Evolutionary conservation across 192 early-diverging fungal genomes (phyloP), one percentile per base, ranked within the genome.

Genomic region (Coemansia sp.): DNA sequence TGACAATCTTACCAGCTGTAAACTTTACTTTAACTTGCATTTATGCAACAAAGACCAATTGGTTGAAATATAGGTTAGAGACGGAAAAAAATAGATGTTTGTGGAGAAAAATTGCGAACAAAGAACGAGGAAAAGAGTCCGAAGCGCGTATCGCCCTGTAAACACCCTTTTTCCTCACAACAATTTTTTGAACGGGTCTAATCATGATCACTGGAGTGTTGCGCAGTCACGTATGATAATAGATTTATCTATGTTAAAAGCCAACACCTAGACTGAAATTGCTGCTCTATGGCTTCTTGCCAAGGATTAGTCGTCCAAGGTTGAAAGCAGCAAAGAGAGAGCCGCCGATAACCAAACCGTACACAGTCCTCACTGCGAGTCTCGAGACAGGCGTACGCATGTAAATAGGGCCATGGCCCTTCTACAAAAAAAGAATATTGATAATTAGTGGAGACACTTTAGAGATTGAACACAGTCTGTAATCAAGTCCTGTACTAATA

Each of bases 401-500:
- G 55, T 79, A 84, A 59, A 75, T 78, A 29, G 81, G 81, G 15
- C 68, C 73, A 58, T 78, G 76, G 32, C 76, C 76, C 23, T 50
- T 53, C 77, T 84, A 78, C 41, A 78, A 27, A 25, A 38, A 10
- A 31, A 29, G 3, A 37, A 25, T 8, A 21, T 9, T 37, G 44
- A 66, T 66, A 53, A 48, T 19, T 10, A 58, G 41, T 10, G 15
- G 15, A 48, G 44, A 68, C 17, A 12, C 19, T 15, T 23, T 7
- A 5, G 51, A 37, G 17, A 32, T 36, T 19, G 5, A 10, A 21
- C 57, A n/a, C 15, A 17, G 29, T 17, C 27, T 59, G 7, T 9
- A 34, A 32, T 27, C 27, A 27, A 21, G 8, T 25, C 23, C 5
- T 15, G 15, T 3, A 25, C 57, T 59, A 36, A 14, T 37, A 7